phyloP scores from a whole-genome alignment of 805 yeast genomes.

The Yarrowia sp. region DNA sequence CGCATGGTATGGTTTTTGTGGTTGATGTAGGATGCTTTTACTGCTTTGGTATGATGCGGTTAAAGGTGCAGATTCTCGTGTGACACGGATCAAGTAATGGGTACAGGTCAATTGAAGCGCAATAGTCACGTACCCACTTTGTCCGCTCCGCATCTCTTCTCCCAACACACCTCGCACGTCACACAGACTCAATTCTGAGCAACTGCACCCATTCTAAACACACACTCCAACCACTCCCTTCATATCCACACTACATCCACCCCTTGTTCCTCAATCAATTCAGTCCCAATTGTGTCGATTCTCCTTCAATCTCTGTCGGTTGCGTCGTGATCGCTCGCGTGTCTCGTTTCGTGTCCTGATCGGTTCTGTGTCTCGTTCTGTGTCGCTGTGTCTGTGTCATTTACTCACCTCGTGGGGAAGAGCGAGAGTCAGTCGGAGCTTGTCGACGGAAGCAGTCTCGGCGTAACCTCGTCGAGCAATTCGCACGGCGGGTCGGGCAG shows the following conservation, averaged over 20 bases:
- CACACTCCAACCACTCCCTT: not conserved
- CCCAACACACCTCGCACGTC: too few relatives aligned
- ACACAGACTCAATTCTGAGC: too few relatives aligned
- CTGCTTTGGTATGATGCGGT: too few relatives aligned
- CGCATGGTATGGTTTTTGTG: too few relatives aligned
- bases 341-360: slow-evolving; percentile 41
- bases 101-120: too few relatives aligned
- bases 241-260: not conserved
- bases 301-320: not conserved
- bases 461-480: slow-evolving; percentile 76
- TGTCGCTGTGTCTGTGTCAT: not conserved
- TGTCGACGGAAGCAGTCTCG: slow-evolving; percentile 75
- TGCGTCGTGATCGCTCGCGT: slow-evolving; percentile 37
- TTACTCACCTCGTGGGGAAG: slow-evolving; percentile 75
- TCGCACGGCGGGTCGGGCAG: slow-evolving; percentile 42
- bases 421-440: slow-evolving; percentile 85
- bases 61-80: too few relatives aligned
- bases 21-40: too few relatives aligned
- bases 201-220: not conserved
- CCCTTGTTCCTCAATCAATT: not conserved
- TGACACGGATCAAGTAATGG: too few relatives aligned
- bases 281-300: not conserved
- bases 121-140: too few relatives aligned
- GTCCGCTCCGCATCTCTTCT: too few relatives aligned
- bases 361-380: slow-evolving; percentile 7